These are phyloP conservation scores for Pseudonitzschia delicatissima DNA, from an alignment of 108 stramenopile genomes.

Conservation along the genomic window DNA sequence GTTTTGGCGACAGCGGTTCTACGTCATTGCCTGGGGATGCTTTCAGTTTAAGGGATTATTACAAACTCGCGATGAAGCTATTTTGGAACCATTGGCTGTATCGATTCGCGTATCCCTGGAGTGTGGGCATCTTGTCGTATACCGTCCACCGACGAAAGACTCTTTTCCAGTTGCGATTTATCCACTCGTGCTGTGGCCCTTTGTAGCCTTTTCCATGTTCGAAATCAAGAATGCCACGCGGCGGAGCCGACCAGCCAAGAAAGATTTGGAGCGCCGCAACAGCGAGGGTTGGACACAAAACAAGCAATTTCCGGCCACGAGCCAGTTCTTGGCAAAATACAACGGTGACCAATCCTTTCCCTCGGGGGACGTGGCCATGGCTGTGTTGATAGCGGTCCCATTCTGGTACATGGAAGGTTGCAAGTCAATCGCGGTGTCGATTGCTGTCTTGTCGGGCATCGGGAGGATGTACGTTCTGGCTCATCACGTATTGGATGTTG, in stretches of 20 bases:
- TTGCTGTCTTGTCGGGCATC: constrained; percentile 3
- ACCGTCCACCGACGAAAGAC: constrained; percentile 2
- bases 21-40: constrained; percentile 7
- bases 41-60: constrained; percentile 1
- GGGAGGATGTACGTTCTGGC: constrained; percentile 26
- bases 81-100: neutral
- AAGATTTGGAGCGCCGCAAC: neutral
- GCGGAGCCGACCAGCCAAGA: neutral
- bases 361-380: constrained; percentile 22
- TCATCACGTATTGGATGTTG: constrained; percentile 27
- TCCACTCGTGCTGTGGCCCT: constrained; percentile 10
- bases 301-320: constrained; percentile 10
- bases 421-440: neutral
- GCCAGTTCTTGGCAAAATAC: constrained; percentile 1
- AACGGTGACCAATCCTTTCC: constrained; percentile 16
- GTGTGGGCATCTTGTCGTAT: constrained; percentile 4
- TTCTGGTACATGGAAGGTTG: neutral
- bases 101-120: neutral
- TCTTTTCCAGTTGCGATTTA: constrained; percentile 11
- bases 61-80: neutral
- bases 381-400: neutral
- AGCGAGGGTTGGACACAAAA: neutral
- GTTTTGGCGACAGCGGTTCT: neutral
- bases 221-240: neutral
- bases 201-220: neutral